A percentile compares a stretch with the other conserved stretches of the same genome.
These are phyloP conservation scores for Epichloe brachyelytri DNA, from an alignment of 2,329 filamentous ascomycete species.

Conservation along the genomic window DNA sequence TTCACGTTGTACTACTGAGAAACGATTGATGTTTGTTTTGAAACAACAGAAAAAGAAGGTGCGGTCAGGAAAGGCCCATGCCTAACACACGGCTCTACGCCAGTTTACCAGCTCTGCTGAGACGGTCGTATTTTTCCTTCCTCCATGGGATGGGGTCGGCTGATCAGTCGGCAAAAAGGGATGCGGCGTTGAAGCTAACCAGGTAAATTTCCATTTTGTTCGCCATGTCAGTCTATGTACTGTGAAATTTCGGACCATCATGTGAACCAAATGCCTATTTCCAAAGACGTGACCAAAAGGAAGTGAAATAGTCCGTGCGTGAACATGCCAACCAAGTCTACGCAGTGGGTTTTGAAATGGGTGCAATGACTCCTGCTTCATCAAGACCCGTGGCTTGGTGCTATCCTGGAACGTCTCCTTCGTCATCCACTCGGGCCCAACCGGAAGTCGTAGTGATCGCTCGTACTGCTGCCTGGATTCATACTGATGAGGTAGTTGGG, in stretches of 20 bases:
- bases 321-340: constrained; percentile 9
- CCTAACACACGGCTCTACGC: not conserved
- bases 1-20: not conserved
- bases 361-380: constrained; percentile 81
- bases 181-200: not conserved
- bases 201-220: not conserved
- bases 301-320: not conserved
- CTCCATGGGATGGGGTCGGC: no score
- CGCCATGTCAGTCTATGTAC: not conserved
- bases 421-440: constrained; percentile 93
- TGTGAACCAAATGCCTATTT: not conserved
- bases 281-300: not conserved
- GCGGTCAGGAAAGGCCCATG: no score
- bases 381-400: constrained; percentile 76
- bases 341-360: constrained; percentile 63
- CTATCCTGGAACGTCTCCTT: constrained; percentile 85
- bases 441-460: constrained; percentile 68
- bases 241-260: not conserved
- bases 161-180: not conserved
- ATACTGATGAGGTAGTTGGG: constrained; percentile 75
- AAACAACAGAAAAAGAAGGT: not conserved
- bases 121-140: not conserved
- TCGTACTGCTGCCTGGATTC: constrained; percentile 85
- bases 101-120: not conserved
- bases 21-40: not conserved